phyloP scores from a whole-genome alignment of 1,139 yeast genomes.

The Oligophagozyma castellii region DNA sequence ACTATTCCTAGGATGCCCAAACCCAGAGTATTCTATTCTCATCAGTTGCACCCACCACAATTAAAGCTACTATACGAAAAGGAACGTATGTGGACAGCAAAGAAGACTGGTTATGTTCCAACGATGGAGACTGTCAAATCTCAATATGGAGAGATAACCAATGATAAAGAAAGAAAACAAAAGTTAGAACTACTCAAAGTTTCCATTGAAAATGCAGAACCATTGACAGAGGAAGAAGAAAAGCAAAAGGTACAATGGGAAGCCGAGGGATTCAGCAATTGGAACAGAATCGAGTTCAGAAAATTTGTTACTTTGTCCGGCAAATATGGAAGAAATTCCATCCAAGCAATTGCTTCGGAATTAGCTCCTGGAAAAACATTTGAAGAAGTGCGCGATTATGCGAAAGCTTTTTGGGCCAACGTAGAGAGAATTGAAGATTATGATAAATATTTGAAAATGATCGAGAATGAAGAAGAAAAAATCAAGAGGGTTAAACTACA shows the following conservation, averaged over 20 bases:
- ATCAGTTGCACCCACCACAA: constrained; percentile 56
- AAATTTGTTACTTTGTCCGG: constrained; percentile 48
- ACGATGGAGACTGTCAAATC: constrained; percentile 26
- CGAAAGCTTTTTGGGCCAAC: constrained; percentile 52
- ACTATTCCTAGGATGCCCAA: constrained; percentile 53
- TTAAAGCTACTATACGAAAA: constrained; percentile 49
- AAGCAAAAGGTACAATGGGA: constrained; percentile 40
- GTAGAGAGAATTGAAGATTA: constrained; percentile 58
- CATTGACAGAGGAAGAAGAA: constrained; percentile 58
- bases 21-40: constrained; percentile 52
- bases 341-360: constrained; percentile 47
- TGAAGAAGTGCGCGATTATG: constrained; percentile 58
- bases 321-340: constrained; percentile 56
- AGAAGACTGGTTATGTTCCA: constrained; percentile 22
- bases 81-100: constrained; percentile 37
- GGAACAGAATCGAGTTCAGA: constrained; percentile 63
- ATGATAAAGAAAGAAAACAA: constrained; percentile 28
- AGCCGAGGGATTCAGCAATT: constrained; percentile 44
- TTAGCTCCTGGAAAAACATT: constrained; percentile 42
- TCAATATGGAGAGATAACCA: constrained; percentile 26
- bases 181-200: constrained; percentile 47
- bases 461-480: constrained; percentile 68
- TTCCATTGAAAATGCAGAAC: constrained; percentile 50
- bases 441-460: constrained; percentile 50
- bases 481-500: constrained; percentile 43